These are phyloP conservation scores for Neurospora hispaniola DNA, from an alignment of 495 filamentous ascomycete species.

Conservation along the genomic window DNA sequence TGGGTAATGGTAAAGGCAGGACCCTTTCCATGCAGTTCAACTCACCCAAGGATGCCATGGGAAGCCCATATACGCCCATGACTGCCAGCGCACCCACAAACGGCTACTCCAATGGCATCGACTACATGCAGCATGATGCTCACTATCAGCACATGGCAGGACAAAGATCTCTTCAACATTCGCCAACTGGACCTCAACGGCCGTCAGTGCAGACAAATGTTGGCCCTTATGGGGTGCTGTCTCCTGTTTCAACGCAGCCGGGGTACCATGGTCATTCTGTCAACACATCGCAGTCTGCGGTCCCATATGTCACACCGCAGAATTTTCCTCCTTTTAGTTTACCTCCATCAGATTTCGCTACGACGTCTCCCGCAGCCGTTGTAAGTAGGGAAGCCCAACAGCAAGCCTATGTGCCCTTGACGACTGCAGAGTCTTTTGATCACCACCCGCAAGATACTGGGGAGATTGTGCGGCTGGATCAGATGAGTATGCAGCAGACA, in stretches of 20 bases:
- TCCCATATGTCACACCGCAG: slow-evolving; percentile 38
- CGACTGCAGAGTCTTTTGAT: slow-evolving; percentile 33
- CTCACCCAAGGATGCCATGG: slow-evolving; percentile 38
- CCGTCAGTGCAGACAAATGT: slow-evolving; percentile 37
- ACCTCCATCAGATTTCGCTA: slow-evolving; percentile 42
- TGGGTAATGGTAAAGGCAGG: slow-evolving; percentile 33
- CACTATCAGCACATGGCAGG: slow-evolving; percentile 26
- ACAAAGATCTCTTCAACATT: slow-evolving; percentile 31
- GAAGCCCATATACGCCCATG: slow-evolving; percentile 39
- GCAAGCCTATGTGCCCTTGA: slow-evolving; percentile 28
- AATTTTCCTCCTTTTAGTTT: slow-evolving; percentile 46
- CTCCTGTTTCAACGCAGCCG: slow-evolving; percentile 37
- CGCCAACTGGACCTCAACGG: slow-evolving; percentile 28
- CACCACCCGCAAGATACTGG: slow-evolving; percentile 34
- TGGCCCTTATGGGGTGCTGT: slow-evolving; percentile 37
- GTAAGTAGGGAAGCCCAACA: slow-evolving; percentile 18
- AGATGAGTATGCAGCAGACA: slow-evolving; percentile 54
- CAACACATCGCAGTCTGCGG: slow-evolving; percentile 33
- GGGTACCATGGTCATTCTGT: slow-evolving; percentile 36
- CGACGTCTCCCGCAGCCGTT: slow-evolving; percentile 19
- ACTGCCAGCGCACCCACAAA: slow-evolving; percentile 33
- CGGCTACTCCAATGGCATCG: slow-evolving; percentile 31
- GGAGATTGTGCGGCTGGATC: slow-evolving; percentile 52
- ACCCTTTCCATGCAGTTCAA: slow-evolving; percentile 41
- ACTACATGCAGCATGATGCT: slow-evolving; percentile 37